Evolutionary conservation across 2,329 filamentous ascomycete species (phyloP).

Genomic region (Alternaria tenuissima): DNA sequence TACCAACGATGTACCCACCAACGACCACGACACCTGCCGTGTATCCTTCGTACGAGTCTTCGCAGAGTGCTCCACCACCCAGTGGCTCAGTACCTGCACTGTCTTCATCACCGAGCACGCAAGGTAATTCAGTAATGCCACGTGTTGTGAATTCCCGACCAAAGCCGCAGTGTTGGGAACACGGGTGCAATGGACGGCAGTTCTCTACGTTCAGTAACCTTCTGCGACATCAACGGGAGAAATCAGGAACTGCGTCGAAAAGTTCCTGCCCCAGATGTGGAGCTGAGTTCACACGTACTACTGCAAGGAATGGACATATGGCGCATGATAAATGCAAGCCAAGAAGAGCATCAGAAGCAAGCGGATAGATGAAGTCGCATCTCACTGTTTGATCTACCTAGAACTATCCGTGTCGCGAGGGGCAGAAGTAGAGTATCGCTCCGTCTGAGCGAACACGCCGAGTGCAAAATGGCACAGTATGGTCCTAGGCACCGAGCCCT

Average conservation of each 20-base stretch:
- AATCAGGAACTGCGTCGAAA: constrained; percentile 89
- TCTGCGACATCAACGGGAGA: constrained; percentile 90
- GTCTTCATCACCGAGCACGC: constrained; percentile 38
- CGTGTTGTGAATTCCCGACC: constrained; percentile 78
- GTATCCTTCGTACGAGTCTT: constrained; percentile 44
- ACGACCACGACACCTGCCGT: constrained; percentile 41
- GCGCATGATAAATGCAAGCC: constrained; percentile 92
- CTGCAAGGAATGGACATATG: constrained; percentile 85
- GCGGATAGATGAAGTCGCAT: constrained; percentile 23
- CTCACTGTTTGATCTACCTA: background rate
- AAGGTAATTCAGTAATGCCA: constrained; percentile 41
- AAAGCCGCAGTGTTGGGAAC: constrained; percentile 97
- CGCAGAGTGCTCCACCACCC: constrained; percentile 31
- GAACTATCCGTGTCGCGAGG: background rate
- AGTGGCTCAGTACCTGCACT: constrained; percentile 32
- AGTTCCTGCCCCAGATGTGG: constrained; percentile 90
- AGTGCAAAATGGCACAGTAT: background rate
- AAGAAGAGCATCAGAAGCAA: constrained; percentile 58
- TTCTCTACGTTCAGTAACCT: constrained; percentile 98
- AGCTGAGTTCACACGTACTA: constrained; percentile 90
- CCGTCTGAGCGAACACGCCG: background rate
- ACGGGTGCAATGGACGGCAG: constrained; percentile 93
- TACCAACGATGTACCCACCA: constrained; percentile 50
- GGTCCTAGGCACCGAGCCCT: background rate
- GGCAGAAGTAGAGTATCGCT: background rate